Percentiles rank a stretch among this genome's conserved stretches.
phyloP scores from a whole-genome alignment of 495 filamentous ascomycete genomes.

The Neurospora terricola region DNA sequence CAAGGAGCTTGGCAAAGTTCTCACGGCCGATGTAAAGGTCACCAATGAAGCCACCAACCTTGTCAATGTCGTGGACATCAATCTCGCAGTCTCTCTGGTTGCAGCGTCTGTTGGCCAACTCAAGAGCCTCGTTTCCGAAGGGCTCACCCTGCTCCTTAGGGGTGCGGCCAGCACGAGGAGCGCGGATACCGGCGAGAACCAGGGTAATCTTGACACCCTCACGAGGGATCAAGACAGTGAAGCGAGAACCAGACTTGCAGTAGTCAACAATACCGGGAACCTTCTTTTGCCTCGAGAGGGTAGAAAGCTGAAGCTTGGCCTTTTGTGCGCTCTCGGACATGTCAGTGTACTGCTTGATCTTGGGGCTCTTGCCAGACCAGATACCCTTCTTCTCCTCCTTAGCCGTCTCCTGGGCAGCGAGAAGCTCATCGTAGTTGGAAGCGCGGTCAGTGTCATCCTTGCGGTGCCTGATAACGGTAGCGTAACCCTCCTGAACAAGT shows the following conservation, averaged over 20 bases:
- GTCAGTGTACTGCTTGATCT: constrained; percentile 70
- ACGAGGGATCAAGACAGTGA: constrained; percentile 83
- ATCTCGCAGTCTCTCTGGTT: constrained; percentile 96
- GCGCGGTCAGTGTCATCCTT: constrained; percentile 88
- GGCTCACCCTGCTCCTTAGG: constrained; percentile 78
- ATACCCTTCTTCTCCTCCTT: constrained; percentile 80
- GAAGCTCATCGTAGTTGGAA: constrained; percentile 84
- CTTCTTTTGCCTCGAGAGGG: constrained; percentile 78
- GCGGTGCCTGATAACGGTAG: constrained; percentile 86
- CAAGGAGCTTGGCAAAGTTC: constrained; percentile 86
- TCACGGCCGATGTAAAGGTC: constrained; percentile 89
- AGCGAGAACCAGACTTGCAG: constrained; percentile 90
- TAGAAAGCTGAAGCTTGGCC: constrained; percentile 83
- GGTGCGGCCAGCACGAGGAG: constrained; percentile 81
- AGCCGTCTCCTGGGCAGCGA: constrained; percentile 80
- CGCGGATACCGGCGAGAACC: constrained; percentile 86
- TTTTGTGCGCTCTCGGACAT: constrained; percentile 89
- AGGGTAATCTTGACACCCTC: constrained; percentile 93
- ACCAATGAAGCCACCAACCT: constrained; percentile 95
- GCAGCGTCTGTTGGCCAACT: constrained; percentile 75
- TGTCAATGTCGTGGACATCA: constrained; percentile 89
- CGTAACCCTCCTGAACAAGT: constrained; percentile 84
- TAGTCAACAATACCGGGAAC: constrained; percentile 95
- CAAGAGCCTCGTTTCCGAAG: constrained; percentile 88
- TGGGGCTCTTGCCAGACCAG: constrained; percentile 79